A percentile compares a stretch with the other conserved stretches of the same genome.
These are phyloP conservation scores for Ogataea dorogensis DNA, from an alignment of 805 yeast species.

Conservation along the genomic window DNA sequence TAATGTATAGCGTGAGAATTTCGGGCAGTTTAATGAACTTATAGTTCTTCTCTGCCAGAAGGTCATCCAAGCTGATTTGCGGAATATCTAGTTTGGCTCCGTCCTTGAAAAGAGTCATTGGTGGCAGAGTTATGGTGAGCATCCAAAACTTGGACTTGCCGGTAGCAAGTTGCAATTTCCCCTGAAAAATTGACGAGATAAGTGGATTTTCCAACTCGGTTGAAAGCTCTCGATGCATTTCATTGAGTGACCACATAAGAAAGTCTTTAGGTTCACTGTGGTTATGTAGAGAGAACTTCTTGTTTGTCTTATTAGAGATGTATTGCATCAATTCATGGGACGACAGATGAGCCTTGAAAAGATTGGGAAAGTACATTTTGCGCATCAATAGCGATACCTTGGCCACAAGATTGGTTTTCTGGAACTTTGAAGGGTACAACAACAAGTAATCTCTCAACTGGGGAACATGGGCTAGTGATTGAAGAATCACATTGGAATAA, in stretches of 20 bases:
- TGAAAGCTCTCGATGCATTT: slow-evolving; percentile 34
- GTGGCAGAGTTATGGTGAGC: slow-evolving; percentile 60
- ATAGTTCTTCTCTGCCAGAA: slow-evolving; percentile 45
- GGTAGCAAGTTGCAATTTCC: slow-evolving; percentile 38
- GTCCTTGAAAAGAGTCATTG: slow-evolving; percentile 53
- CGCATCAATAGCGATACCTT: slow-evolving; percentile 48
- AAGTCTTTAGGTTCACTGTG: slow-evolving; percentile 56
- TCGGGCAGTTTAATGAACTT: slow-evolving; percentile 47
- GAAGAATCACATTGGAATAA: slow-evolving; percentile 57
- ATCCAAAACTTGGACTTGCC: slow-evolving; percentile 46
- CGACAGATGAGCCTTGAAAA: slow-evolving; percentile 62
- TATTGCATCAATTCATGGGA: slow-evolving; percentile 62
- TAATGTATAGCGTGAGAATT: slow-evolving; percentile 53
- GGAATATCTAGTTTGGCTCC: slow-evolving; percentile 46
- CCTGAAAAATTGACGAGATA: slow-evolving; percentile 47
- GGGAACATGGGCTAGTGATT: slow-evolving; percentile 51
- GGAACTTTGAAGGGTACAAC: slow-evolving; percentile 20
- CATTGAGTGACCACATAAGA: slow-evolving; percentile 58
- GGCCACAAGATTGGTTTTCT: slow-evolving; percentile 39
- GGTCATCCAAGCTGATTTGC: slow-evolving; percentile 44
- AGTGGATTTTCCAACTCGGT: slow-evolving; percentile 24
- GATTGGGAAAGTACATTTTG: slow-evolving; percentile 61
- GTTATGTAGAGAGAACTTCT: slow-evolving; percentile 38
- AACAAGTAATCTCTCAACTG: slow-evolving; percentile 49
- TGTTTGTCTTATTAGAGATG: slow-evolving; percentile 43